Evolutionary conservation across 768 basidiomycete genomes (phyloP).

Genomic region (Postia placenta): DNA sequence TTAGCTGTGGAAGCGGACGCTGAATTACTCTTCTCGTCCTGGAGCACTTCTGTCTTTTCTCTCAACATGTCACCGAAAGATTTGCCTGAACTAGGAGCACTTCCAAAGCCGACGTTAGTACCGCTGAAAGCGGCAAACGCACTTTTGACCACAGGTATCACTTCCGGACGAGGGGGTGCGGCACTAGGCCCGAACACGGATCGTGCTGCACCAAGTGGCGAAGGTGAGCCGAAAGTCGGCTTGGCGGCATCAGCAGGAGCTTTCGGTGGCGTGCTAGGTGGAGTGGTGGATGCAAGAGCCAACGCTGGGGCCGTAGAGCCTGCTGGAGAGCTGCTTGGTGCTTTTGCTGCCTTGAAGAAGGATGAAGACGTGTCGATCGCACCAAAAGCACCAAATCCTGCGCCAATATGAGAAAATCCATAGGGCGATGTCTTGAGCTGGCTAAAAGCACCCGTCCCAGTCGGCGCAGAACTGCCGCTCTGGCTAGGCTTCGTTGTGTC

Average conservation of each 20-base stretch:
- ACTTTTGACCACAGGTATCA: slow-evolving; percentile 21
- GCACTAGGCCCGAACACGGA: slow-evolving; percentile 19
- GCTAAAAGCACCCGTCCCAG: slow-evolving; percentile 9
- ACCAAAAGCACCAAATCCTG: slow-evolving; percentile 14
- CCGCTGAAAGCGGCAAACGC: slow-evolving; percentile 35
- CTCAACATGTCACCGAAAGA: slow-evolving; percentile 63
- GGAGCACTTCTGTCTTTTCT: slow-evolving; percentile 18
- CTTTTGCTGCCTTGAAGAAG: slow-evolving; percentile 2
- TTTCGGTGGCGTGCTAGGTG: no score
- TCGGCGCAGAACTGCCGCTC: background rate
- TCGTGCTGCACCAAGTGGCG: slow-evolving; percentile 9
- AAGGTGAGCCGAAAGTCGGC: slow-evolving; percentile 21
- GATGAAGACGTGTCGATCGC: background rate
- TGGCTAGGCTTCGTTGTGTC: background rate
- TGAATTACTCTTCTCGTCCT: slow-evolving; percentile 1
- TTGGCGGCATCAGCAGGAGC: slow-evolving; percentile 3
- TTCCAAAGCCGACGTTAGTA: slow-evolving; percentile 34
- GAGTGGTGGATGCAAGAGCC: no score
- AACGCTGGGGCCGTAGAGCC: no score
- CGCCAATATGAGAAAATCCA: slow-evolving; percentile 11
- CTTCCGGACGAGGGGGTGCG: slow-evolving; percentile 16
- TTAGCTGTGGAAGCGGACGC: background rate
- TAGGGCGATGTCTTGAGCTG: slow-evolving; percentile 11
- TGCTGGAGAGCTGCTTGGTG: background rate
- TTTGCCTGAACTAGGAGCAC: slow-evolving; percentile 33